phyloP scores from a whole-genome alignment of 108 stramenopile species.

The Pseudonitzschia multistriata region DNA sequence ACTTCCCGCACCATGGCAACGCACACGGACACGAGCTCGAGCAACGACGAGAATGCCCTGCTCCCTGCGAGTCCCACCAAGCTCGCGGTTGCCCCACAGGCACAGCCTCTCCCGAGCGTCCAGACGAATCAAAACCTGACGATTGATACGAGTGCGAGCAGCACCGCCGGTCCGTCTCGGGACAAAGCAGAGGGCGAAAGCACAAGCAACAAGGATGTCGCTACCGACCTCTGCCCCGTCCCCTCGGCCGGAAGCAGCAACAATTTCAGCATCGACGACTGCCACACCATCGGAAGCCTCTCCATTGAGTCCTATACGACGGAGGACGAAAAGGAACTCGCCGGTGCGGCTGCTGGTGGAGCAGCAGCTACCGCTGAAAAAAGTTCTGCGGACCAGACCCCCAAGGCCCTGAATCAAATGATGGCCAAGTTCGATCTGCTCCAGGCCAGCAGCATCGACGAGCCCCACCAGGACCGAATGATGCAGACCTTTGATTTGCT shows the following conservation, averaged over 20 bases:
- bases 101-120: neutral
- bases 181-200: no score
- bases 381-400: neutral
- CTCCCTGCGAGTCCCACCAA: neutral
- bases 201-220: neutral
- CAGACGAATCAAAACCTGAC: no score
- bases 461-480: constrained; percentile 3
- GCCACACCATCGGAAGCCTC: no score
- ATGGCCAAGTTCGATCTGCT: constrained; percentile 10
- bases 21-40: neutral
- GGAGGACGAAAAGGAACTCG: no score
- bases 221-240: neutral
- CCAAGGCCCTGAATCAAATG: neutral
- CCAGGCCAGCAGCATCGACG: neutral
- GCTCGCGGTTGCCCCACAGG: neutral
- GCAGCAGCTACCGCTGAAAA: no score
- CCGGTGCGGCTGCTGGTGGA: no score
- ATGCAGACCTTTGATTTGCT: neutral
- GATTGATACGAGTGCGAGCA: no score
- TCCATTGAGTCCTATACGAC: no score
- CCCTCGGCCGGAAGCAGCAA: neutral
- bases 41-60: neutral
- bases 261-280: neutral
- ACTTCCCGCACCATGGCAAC: no score
- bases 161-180: no score